phyloP scores from a whole-genome alignment of 805 yeast species.

The Sporopachydermia quercuum region DNA sequence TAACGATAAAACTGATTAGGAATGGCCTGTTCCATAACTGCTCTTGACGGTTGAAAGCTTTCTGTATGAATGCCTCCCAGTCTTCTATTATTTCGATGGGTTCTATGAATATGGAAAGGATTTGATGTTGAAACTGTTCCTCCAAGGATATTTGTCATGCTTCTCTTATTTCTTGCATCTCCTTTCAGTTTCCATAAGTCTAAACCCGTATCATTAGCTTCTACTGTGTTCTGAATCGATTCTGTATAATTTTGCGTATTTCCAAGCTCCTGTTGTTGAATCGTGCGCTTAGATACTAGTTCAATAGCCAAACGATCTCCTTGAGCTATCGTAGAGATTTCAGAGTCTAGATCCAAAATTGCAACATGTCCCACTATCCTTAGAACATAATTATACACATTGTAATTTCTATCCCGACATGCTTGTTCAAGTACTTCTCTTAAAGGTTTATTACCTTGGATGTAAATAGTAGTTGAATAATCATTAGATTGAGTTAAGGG shows the following conservation, averaged over 20 bases:
- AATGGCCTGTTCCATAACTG: conserved; percentile 1
- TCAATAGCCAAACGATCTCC: not conserved
- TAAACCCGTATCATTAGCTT: not conserved
- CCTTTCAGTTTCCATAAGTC: not conserved
- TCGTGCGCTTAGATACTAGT: not conserved
- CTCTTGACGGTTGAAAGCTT: conserved; percentile 39
- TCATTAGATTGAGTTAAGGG: too few relatives aligned
- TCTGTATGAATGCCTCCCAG: conserved; percentile 1
- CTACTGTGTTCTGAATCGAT: not conserved
- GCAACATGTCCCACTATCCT: conserved; percentile 20
- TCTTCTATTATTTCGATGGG: conserved; percentile 3
- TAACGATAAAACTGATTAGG: conserved; percentile 22
- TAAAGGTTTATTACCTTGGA: conserved; percentile 20
- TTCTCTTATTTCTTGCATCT: too few relatives aligned
- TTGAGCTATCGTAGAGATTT: not conserved
- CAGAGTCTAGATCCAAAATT: conserved; percentile 22
- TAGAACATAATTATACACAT: conserved; percentile 22
- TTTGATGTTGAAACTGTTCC: too few relatives aligned
- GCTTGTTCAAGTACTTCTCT: conserved; percentile 23
- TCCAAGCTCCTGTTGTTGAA: not conserved
- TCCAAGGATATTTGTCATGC: not conserved
- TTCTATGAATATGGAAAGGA: conserved; percentile 2
- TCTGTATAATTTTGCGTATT: not conserved
- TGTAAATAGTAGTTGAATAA: conserved; percentile 14
- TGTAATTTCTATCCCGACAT: conserved; percentile 20